Evolutionary conservation across 257 asterid species (phyloP), one percentile per base, ranked within the genome.

Genomic region (Plantago ovata): DNA sequence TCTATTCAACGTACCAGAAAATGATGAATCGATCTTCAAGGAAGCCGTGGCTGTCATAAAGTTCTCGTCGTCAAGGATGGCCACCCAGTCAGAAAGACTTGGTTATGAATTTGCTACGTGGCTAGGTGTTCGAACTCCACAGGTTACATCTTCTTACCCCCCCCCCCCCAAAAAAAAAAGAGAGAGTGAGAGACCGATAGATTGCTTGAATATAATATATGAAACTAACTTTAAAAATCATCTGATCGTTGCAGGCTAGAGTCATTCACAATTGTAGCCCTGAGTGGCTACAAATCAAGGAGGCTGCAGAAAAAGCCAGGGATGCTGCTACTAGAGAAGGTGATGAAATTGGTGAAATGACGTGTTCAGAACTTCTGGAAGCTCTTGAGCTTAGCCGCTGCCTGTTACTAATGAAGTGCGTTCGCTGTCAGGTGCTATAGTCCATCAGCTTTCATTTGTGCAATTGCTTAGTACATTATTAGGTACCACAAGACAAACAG

Each of bases 301-400:
- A 85, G 74, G 95, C 96, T 60, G 89, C 98, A 23, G 97, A 84
- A 71, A 93, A 82, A 70, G 94, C 97, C 38, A 89, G 71, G 76
- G 95, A 78, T 14, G 74, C 77, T n/a, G 89, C 96, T 32, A 56
- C 52, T 56, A 72, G 65, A 38, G 95, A 83, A 75, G 89, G 91
- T 58, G 96, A 93, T 72, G 98, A 86, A 74, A 77, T 80, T 44
- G 94, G 87, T 77, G 97, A 85, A 72, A 77, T 86, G 81, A 93
- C 96, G 28, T 93, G 98, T 69, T 84, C 91, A 58, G 98, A 89
- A 72, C 95, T 93, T 70, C 83, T 93, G 32, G 98, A 93, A 89
- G 98, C 98, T 77, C 97, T 93, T 68, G 98, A 93, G 80, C 97
- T 93, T 53, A 89, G 98, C 69, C 91, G 98, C 47, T 89, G 98